Percentiles rank a stretch among this genome's conserved stretches.
Evolutionary conservation across 495 filamentous ascomycete species (phyloP).

Genomic region (Penicillium cinerascens): DNA sequence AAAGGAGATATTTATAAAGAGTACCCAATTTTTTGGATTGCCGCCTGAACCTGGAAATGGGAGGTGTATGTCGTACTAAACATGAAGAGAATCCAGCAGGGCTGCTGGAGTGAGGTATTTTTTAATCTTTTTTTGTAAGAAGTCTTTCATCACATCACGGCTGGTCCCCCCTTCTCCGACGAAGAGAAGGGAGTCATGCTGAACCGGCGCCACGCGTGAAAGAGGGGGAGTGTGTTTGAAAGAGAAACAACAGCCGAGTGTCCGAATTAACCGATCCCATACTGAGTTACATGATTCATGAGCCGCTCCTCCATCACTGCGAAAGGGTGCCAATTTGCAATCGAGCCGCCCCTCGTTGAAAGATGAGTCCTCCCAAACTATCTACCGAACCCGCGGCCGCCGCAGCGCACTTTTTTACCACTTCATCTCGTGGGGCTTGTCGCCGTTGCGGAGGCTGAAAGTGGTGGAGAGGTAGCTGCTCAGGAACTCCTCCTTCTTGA

Average conservation of each 20-base stretch:
- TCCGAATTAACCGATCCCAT: slow-evolving; percentile 39
- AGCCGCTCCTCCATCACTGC: slow-evolving; percentile 29
- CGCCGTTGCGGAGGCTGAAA: slow-evolving; percentile 96
- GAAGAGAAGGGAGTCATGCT: slow-evolving; percentile 27
- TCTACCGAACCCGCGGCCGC: slow-evolving; percentile 49
- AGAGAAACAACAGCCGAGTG: slow-evolving; percentile 33
- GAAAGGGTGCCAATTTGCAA: slow-evolving; percentile 38
- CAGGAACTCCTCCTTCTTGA: slow-evolving; percentile 94
- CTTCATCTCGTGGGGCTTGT: slow-evolving; percentile 97
- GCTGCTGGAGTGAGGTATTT: slow-evolving; percentile 40
- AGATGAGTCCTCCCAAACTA: slow-evolving; percentile 42
- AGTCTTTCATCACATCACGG: slow-evolving; percentile 38
- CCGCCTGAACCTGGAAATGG: slow-evolving; percentile 39
- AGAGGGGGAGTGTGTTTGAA: slow-evolving; percentile 29
- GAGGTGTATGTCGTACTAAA: slow-evolving; percentile 41
- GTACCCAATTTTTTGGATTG: slow-evolving; percentile 34
- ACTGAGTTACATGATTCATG: slow-evolving; percentile 46
- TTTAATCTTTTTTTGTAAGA: slow-evolving; percentile 42
- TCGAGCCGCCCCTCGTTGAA: slow-evolving; percentile 41
- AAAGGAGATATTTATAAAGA: neutral
- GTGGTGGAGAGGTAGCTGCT: slow-evolving; percentile 82
- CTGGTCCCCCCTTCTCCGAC: slow-evolving; percentile 20
- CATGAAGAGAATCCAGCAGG: slow-evolving; percentile 40
- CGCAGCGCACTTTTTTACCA: slow-evolving; percentile 59
- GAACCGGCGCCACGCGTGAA: slow-evolving; percentile 32